These are phyloP conservation scores for Vachellia pachyceras DNA, from an alignment of 306 rosid genomes.

Conservation along the genomic window DNA sequence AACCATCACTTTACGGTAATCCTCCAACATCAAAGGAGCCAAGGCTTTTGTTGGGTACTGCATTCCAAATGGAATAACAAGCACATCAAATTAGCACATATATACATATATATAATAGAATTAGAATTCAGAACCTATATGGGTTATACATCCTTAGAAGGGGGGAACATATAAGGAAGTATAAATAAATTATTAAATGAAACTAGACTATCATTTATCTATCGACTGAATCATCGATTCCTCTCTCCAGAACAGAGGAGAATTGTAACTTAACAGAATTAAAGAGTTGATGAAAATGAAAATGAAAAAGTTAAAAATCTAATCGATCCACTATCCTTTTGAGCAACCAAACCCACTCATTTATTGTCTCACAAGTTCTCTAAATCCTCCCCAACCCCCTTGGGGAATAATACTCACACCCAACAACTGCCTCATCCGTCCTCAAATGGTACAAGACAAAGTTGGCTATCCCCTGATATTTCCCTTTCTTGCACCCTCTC, in stretches of 20 bases:
- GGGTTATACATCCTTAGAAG: not conserved
- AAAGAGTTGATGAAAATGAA: not conserved
- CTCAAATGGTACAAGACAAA: too few relatives aligned
- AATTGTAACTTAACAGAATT: not conserved
- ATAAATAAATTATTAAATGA: not conserved
- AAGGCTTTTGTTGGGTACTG: slow-evolving; percentile 96
- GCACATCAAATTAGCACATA: not conserved
- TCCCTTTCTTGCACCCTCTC: too few relatives aligned
- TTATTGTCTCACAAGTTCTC: not conserved
- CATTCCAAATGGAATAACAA: slow-evolving; percentile 33
- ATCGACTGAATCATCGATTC: not conserved
- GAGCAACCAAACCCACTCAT: not conserved
- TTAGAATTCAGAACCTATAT: not conserved
- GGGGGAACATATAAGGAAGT: not conserved
- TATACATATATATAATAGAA: not conserved
- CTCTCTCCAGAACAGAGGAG: not conserved
- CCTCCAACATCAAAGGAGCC: slow-evolving; percentile 92
- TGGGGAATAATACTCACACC: too few relatives aligned
- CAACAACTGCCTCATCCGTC: too few relatives aligned
- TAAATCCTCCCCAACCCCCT: not conserved
- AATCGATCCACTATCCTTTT: not conserved
- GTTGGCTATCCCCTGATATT: too few relatives aligned
- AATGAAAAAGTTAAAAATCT: not conserved
- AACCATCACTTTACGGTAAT: slow-evolving; percentile 85
- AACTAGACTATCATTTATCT: not conserved